These are phyloP conservation scores for Monascus purpureus DNA, from an alignment of 495 filamentous ascomycete genomes.

Conservation along the genomic window DNA sequence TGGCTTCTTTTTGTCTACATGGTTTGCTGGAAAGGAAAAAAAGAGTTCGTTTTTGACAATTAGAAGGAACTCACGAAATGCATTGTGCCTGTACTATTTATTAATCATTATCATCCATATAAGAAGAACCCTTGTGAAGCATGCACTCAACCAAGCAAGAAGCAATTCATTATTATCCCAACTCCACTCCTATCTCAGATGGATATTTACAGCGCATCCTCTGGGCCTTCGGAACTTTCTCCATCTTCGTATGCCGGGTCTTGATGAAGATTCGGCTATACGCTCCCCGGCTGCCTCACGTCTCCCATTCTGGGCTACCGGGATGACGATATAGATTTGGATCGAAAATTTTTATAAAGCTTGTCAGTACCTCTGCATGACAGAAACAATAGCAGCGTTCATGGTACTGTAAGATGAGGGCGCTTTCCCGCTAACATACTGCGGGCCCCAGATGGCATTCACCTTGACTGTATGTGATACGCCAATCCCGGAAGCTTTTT, in stretches of 20 bases:
- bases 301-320: conserved; percentile 34
- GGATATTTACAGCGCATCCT: conserved; percentile 39
- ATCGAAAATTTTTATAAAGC: conserved; percentile 49
- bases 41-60: conserved; percentile 10
- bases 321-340: conserved; percentile 40
- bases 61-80: conserved; percentile 1
- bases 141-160: too few species aligned
- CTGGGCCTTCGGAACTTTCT: conserved; percentile 34
- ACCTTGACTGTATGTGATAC: conserved; percentile 49
- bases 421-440: conserved; percentile 21
- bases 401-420: conserved; percentile 40
- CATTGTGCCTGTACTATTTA: too few species aligned
- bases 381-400: conserved; percentile 37
- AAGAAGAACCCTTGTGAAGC: too few species aligned
- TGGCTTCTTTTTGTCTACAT: too few species aligned
- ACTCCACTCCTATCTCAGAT: conserved; percentile 31
- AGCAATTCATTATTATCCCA: conserved; percentile 29
- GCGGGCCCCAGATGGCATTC: conserved; percentile 45
- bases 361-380: conserved; percentile 55
- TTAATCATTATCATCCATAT: too few species aligned
- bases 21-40: conserved; percentile 15
- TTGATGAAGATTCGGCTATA: conserved; percentile 37
- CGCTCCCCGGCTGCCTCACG: conserved; percentile 18
- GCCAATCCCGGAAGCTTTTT: conserved; percentile 39
- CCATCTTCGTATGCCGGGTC: conserved; percentile 45